phyloP scores from a whole-genome alignment of 805 yeast species.

The Saccharomycodes ludwigii region DNA sequence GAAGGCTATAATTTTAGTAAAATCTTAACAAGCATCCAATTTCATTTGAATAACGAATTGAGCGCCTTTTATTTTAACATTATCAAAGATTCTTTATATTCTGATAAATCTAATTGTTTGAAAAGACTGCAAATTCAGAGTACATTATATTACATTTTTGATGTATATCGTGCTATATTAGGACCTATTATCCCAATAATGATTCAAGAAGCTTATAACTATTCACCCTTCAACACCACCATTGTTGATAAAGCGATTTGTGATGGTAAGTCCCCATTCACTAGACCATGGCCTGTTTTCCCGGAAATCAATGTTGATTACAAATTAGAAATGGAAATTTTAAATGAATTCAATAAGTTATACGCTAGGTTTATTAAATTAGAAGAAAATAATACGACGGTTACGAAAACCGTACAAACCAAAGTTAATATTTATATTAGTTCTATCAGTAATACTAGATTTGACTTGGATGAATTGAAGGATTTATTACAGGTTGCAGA shows the following conservation, averaged over 20 bases:
- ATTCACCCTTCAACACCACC: slow-evolving; percentile 27
- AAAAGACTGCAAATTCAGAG: slow-evolving; percentile 39
- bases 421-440: slow-evolving; percentile 17
- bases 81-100: slow-evolving; percentile 74
- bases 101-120: slow-evolving; percentile 38
- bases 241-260: slow-evolving; percentile 8
- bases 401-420: slow-evolving; percentile 18
- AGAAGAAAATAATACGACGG: slow-evolving; percentile 8
- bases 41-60: slow-evolving; percentile 60
- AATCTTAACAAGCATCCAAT: slow-evolving; percentile 54
- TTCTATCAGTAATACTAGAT: slow-evolving; percentile 5
- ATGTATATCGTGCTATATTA: slow-evolving; percentile 50
- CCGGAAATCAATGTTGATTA: slow-evolving; percentile 8
- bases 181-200: slow-evolving; percentile 77
- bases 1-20: slow-evolving; percentile 51
- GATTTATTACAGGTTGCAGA: slow-evolving; percentile 57
- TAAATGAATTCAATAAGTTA: slow-evolving; percentile 11
- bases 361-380: slow-evolving; percentile 7
- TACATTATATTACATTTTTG: slow-evolving; percentile 47
- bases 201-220: slow-evolving; percentile 81
- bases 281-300: slow-evolving; percentile 4
- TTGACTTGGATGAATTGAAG: slow-evolving; percentile 31
- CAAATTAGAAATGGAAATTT: slow-evolving; percentile 10
- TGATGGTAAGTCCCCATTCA: slow-evolving; percentile 7
- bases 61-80: slow-evolving; percentile 82